A percentile compares a stretch with the other conserved stretches of the same genome.
Evolutionary conservation across 176 grass and related monocot species (phyloP).

Genomic region (Olyra latifolia): DNA sequence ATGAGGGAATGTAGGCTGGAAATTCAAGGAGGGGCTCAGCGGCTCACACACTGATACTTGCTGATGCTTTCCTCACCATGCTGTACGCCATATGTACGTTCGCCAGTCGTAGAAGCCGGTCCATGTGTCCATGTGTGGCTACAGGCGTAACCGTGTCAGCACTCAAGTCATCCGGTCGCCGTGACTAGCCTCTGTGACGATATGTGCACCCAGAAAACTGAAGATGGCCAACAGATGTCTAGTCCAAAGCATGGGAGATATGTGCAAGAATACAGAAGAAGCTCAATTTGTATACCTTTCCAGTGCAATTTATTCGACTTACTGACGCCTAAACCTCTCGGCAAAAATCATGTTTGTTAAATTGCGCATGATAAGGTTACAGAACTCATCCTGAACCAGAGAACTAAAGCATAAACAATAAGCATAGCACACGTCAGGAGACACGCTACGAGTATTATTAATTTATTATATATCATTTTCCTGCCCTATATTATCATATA

Average conservation of each 20-base stretch:
- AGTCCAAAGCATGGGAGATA: background rate
- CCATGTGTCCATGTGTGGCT: background rate
- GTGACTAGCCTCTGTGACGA: background rate
- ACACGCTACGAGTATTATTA: background rate
- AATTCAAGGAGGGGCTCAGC: background rate
- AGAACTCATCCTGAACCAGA: background rate
- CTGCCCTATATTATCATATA: background rate
- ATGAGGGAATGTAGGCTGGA: constrained; percentile 72
- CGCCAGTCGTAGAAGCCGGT: background rate
- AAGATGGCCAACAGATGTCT: too few species aligned
- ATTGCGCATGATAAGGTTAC: background rate
- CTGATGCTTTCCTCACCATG: background rate
- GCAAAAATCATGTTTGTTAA: background rate
- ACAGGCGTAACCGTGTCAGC: constrained; percentile 18
- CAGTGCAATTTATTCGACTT: background rate
- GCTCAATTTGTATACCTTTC: background rate
- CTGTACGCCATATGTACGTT: constrained; percentile 38
- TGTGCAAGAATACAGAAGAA: background rate
- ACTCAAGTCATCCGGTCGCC: background rate
- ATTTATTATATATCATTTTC: background rate
- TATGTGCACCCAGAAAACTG: background rate
- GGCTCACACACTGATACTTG: constrained; percentile 9
- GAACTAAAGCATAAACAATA: background rate
- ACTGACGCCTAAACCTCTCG: background rate
- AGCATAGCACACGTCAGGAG: background rate